Conservation (phyloP, 768 basidiomycete genomes). For the Tylopilus felleus region DNA sequence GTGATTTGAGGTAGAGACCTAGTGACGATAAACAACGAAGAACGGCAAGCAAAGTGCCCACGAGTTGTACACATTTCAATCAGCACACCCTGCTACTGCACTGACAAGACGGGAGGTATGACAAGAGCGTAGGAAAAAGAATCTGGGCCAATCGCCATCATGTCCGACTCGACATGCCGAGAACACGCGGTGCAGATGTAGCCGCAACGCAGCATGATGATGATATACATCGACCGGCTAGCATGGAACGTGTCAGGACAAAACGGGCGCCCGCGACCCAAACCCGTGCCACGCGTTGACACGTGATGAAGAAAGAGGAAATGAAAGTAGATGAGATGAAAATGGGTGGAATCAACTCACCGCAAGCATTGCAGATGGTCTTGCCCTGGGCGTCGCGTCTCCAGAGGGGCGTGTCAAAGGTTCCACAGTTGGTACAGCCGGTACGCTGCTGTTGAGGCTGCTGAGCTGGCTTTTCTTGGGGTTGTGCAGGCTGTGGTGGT, state of each 20-base stretch:
- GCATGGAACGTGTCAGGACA: constrained; percentile 22
- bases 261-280: constrained; percentile 35
- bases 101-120: constrained; percentile 33
- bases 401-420: constrained; percentile 81
- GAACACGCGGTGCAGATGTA: constrained; percentile 35
- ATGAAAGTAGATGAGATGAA: constrained; percentile 35
- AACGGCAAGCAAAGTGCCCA: constrained; percentile 33
- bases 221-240: constrained; percentile 34
- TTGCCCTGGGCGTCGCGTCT: constrained; percentile 77
- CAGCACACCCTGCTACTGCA: constrained; percentile 36
- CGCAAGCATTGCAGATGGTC: constrained; percentile 86
- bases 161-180: constrained; percentile 32
- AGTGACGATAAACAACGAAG: constrained; percentile 33
- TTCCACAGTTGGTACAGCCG: constrained; percentile 69
- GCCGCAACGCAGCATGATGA: constrained; percentile 31
- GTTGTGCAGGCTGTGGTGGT: constrained; percentile 23
- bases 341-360: constrained; percentile 49
- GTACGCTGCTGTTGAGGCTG: constrained; percentile 40
- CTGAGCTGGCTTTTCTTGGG: constrained; percentile 20
- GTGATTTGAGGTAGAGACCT: constrained; percentile 86
- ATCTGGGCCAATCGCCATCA: constrained; percentile 35
- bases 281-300: constrained; percentile 28
- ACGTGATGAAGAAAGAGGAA: constrained; percentile 39
- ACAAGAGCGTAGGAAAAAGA: constrained; percentile 31
- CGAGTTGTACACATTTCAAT: constrained; percentile 40